These are phyloP conservation scores for Recurvomyces mirabilis DNA, from an alignment of 495 filamentous ascomycete genomes.

Conservation along the genomic window DNA sequence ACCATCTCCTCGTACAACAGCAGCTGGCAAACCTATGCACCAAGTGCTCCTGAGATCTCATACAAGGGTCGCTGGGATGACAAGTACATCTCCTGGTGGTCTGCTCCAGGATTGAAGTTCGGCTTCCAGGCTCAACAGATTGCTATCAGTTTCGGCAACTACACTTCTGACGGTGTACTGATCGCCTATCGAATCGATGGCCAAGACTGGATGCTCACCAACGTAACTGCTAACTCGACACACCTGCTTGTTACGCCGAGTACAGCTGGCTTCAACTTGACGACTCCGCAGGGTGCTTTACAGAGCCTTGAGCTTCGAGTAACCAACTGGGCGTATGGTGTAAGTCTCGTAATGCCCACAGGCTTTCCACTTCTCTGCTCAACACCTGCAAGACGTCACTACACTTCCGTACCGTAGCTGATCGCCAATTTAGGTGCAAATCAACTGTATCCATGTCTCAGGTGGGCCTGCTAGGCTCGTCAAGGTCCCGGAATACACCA, in stretches of 20 bases:
- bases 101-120: conserved; percentile 51
- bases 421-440: no score
- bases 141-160: conserved; percentile 50
- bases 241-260: conserved; percentile 46
- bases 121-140: conserved; percentile 37
- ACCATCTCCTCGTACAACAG: conserved; percentile 6
- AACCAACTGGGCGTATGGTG: conserved; percentile 57
- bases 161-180: conserved; percentile 45
- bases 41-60: conserved; percentile 48
- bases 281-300: conserved; percentile 32
- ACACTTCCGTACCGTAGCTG: no score
- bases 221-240: conserved; percentile 49
- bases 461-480: conserved; percentile 35
- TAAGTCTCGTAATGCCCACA: no score
- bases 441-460: conserved; percentile 43
- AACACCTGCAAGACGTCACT: no score
- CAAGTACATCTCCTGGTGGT: conserved; percentile 55
- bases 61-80: conserved; percentile 64
- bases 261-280: conserved; percentile 33
- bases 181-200: conserved; percentile 52
- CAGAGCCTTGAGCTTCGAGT: conserved; percentile 44
- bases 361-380: no score
- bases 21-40: conserved; percentile 41
- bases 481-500: conserved; percentile 39
- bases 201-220: conserved; percentile 57